phyloP scores from a whole-genome alignment of 2,329 filamentous ascomycete genomes.

The Lasiodiplodia theobromae region DNA sequence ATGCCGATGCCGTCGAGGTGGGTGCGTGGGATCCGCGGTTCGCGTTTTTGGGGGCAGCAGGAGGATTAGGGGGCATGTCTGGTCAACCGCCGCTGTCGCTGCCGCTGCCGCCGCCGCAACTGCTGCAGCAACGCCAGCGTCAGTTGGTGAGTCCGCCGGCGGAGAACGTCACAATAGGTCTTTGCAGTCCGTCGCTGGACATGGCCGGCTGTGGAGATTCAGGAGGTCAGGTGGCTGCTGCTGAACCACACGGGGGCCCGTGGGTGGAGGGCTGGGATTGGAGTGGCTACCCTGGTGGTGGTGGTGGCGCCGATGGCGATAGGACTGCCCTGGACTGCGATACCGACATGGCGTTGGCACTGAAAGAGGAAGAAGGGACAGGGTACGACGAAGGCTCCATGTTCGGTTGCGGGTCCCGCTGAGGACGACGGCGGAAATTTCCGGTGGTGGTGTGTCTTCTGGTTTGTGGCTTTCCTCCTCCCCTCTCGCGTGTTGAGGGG shows the following conservation, averaged over 20 bases:
- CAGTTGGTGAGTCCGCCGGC: background rate
- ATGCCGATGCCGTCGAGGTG: background rate
- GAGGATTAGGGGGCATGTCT: background rate
- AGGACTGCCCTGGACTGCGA: background rate
- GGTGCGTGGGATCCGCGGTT: conserved; percentile 10
- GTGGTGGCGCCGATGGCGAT: background rate
- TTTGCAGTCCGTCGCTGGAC: background rate
- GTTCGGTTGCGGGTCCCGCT: background rate
- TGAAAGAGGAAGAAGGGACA: background rate
- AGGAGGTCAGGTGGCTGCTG: background rate
- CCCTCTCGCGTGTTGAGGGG: background rate
- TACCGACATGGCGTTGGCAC: background rate
- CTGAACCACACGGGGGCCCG: background rate
- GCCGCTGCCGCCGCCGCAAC: background rate
- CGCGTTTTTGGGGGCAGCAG: background rate
- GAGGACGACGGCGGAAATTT: background rate
- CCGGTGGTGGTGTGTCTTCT: background rate
- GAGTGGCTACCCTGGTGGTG: background rate
- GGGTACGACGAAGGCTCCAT: background rate
- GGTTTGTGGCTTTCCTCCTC: background rate
- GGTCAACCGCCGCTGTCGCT: background rate
- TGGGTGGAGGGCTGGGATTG: background rate
- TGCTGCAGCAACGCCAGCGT: background rate
- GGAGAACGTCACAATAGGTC: background rate
- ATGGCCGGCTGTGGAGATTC: background rate